phyloP scores from a whole-genome alignment of 306 rosid genomes.

The Malus asiatica region DNA sequence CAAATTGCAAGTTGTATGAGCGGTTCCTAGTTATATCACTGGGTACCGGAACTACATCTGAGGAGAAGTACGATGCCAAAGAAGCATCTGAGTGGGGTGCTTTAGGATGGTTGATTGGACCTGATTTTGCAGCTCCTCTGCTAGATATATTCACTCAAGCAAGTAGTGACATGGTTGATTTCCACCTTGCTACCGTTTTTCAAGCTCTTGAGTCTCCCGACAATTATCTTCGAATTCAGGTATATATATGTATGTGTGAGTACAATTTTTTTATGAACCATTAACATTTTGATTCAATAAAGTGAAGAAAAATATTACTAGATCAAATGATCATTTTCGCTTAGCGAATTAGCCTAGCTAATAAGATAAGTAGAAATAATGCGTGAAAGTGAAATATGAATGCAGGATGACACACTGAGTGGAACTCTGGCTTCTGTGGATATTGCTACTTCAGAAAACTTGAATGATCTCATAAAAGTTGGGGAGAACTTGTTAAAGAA shows the following conservation, averaged over 20 bases:
- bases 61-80: slow-evolving; percentile 15
- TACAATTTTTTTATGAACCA: not conserved
- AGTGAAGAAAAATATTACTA: not conserved
- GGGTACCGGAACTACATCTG: slow-evolving; percentile 26
- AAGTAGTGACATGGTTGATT: slow-evolving; percentile 28
- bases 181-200: slow-evolving; percentile 15
- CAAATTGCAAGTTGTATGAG: not conserved
- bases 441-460: slow-evolving; percentile 19
- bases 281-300: not conserved
- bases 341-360: not conserved
- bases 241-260: not conserved
- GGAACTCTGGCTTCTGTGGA: slow-evolving; percentile 14
- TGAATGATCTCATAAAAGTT: slow-evolving; percentile 20
- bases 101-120: slow-evolving; percentile 16
- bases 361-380: not conserved
- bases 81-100: slow-evolving; percentile 33
- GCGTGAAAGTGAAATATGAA: too few relatives aligned
- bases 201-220: slow-evolving; percentile 16
- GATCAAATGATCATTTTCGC: not conserved
- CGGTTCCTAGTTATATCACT: slow-evolving; percentile 25
- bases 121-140: slow-evolving; percentile 10
- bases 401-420: not conserved
- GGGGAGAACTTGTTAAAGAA: slow-evolving; percentile 27
- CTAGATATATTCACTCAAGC: slow-evolving; percentile 22
- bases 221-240: slow-evolving; percentile 21